phyloP scores from a whole-genome alignment of 768 basidiomycete genomes.

The Psilocybe tampanensis region DNA sequence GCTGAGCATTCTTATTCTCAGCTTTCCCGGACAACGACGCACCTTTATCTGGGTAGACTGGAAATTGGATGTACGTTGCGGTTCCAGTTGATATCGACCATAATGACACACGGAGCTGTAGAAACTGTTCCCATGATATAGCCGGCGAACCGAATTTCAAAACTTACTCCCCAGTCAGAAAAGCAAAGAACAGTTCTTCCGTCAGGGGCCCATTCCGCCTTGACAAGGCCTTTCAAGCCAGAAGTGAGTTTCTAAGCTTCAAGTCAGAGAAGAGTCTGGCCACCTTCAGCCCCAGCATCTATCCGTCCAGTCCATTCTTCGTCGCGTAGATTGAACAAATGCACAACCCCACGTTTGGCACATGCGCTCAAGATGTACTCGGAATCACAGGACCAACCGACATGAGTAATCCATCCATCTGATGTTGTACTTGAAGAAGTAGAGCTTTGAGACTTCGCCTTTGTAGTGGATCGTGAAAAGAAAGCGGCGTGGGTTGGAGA shows the following conservation, averaged over 20 bases:
- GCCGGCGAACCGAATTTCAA: not conserved
- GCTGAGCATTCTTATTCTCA: not conserved
- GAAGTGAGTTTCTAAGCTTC: constrained; percentile 8
- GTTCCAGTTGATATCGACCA: constrained; percentile 80
- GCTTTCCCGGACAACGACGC: not conserved
- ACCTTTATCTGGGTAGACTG: constrained; percentile 83
- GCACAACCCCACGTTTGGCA: constrained; percentile 68
- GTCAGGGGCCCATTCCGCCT: constrained; percentile 90
- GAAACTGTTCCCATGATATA: not conserved
- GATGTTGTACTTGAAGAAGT: constrained; percentile 22
- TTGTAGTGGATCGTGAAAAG: constrained; percentile 34
- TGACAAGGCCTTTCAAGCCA: constrained; percentile 59
- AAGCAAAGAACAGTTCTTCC: constrained; percentile 85
- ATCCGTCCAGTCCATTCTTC: constrained; percentile 79
- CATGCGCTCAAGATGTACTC: constrained; percentile 85
- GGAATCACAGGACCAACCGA: constrained; percentile 88
- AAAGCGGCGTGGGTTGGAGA: constrained; percentile 52
- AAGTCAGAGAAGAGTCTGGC: constrained; percentile 2
- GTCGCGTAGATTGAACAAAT: constrained; percentile 78
- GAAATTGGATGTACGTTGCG: constrained; percentile 86
- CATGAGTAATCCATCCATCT: constrained; percentile 64
- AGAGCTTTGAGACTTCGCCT: constrained; percentile 26
- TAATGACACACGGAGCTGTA: constrained; percentile 80
- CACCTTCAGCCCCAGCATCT: constrained; percentile 78
- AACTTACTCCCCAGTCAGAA: constrained; percentile 90